phyloP scores from a whole-genome alignment of 2,329 filamentous ascomycete species.

The Ceratocystis diversiconidia region DNA sequence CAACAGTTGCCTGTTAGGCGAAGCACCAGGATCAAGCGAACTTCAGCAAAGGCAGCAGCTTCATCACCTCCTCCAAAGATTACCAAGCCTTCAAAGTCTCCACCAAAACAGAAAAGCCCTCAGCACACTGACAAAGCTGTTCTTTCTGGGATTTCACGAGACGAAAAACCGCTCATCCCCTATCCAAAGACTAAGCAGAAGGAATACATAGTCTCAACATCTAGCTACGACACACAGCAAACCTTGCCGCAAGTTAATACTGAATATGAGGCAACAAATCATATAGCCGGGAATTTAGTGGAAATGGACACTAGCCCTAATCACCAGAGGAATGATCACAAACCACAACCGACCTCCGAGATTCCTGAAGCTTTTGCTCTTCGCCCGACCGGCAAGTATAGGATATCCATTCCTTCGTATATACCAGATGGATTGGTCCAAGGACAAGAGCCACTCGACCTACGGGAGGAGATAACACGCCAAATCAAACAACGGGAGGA shows the following conservation, averaged over 20 bases:
- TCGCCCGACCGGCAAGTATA: background rate
- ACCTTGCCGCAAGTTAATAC: background rate
- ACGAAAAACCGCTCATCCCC: background rate
- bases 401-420: background rate
- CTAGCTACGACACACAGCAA: background rate
- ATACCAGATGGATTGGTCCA: background rate
- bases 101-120: background rate
- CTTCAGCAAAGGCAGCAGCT: background rate
- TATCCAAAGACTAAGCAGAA: background rate
- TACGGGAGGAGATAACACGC: slow-evolving; percentile 3
- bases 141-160: background rate
- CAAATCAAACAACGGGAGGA: slow-evolving; percentile 12
- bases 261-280: too few relatives aligned
- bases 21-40: background rate
- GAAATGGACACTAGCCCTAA: background rate
- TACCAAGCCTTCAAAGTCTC: background rate
- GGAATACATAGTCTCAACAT: background rate
- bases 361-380: background rate
- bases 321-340: background rate
- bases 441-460: background rate
- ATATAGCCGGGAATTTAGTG: too few relatives aligned
- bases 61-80: background rate
- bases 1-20: background rate
- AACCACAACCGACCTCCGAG: background rate
- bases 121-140: background rate